Base-by-base conservation (phyloP, 2,329 filamentous ascomycete genomes). In the Xenoacremonium recifei region DNA sequence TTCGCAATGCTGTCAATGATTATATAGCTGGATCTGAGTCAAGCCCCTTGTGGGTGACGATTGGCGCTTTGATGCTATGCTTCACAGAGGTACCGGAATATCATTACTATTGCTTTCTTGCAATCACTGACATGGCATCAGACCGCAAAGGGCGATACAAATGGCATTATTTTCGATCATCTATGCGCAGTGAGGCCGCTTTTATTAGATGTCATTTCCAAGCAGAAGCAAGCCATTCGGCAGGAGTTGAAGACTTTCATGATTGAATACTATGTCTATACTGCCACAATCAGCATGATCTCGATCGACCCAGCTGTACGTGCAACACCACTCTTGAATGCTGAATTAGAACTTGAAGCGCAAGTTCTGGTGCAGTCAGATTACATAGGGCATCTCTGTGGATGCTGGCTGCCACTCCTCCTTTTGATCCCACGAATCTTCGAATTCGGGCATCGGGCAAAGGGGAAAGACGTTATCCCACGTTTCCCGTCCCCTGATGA, bases 221-320 rank as follows among this genome's bases (percentile, higher is more conserved):
- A 58, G 15, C 56, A 48, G 13, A 55, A 61, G 20, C 50, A 53
- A 0, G 50, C 65, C 2, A 55, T 10, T 32, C 6, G 61, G 2
- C 53, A 60, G 35, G 55, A 63, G 5, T 41, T 69, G 2, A 61
- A 62, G 39, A 56, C 63, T 23, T 69, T 69, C 34, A 55, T 69
- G 9, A 59, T 67, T 16, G 66, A 69, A 46, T 69, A 69, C 39
- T 69, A 69, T 47, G 54, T 62, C 7, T 66, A 69, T 45, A 67
- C 65, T 6, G 61, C 64, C 3, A 55, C 62, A 1, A 56, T 66
- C 16, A 68, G 64, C 58, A 67, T 69, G 60, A 65, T 69, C 13
- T 67, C 66, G 2, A 61, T 68, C 21, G n/a, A 57, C 21, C 44
- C 49, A 4, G 33, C 43, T 6, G 17, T 49, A 6, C 37, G 47